phyloP scores from a whole-genome alignment of 2,329 filamentous ascomycete genomes.

The Fusarium aywerte region DNA sequence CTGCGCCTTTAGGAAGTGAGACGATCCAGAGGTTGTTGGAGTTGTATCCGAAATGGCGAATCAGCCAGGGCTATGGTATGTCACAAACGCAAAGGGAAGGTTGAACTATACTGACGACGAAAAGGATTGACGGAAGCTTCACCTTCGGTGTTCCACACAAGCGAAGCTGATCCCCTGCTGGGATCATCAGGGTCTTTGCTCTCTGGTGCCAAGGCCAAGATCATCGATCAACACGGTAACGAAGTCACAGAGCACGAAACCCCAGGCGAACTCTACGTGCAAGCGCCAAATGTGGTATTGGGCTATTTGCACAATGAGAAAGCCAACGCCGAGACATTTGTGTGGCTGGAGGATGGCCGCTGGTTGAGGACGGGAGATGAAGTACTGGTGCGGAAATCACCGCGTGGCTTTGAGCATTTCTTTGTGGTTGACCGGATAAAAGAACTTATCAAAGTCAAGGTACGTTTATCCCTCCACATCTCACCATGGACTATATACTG shows the following conservation, averaged over 20 bases:
- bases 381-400: slow-evolving; percentile 72
- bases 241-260: slow-evolving; percentile 76
- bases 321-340: slow-evolving; percentile 82
- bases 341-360: slow-evolving; percentile 65
- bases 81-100: rapidly evolving
- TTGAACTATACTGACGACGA: background rate
- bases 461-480: slow-evolving; percentile 45
- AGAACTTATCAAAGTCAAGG: slow-evolving; percentile 82
- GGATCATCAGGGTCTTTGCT: slow-evolving; percentile 77
- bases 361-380: slow-evolving; percentile 91
- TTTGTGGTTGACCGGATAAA: slow-evolving; percentile 82
- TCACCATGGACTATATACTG: rapidly evolving
- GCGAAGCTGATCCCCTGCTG: slow-evolving; percentile 68
- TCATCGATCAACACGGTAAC: slow-evolving; percentile 72
- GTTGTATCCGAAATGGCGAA: slow-evolving; percentile 70
- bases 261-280: slow-evolving; percentile 83
- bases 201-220: slow-evolving; percentile 69
- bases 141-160: slow-evolving; percentile 71
- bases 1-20: slow-evolving; percentile 77
- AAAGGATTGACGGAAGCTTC: slow-evolving; percentile 77
- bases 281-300: slow-evolving; percentile 78
- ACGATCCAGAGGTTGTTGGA: slow-evolving; percentile 71
- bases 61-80: slow-evolving; percentile 78
- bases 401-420: slow-evolving; percentile 79
- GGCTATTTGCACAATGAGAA: slow-evolving; percentile 90